Evolutionary conservation across 805 yeast genomes (phyloP).

Genomic region (Zygosaccharomyces gambellarensis): DNA sequence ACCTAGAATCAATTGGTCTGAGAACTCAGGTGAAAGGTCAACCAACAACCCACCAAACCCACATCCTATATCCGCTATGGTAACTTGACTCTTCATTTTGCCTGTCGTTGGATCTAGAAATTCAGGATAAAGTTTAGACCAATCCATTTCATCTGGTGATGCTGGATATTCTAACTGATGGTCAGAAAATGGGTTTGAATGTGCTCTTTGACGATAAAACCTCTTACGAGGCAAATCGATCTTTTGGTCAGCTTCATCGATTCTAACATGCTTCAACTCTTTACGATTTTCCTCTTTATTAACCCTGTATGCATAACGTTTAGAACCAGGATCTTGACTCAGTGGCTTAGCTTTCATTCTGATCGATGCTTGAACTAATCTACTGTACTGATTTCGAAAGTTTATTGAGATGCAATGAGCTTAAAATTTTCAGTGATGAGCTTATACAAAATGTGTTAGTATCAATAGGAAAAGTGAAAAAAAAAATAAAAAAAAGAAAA

Average conservation of each 20-base stretch:
- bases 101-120: slow-evolving; percentile 41
- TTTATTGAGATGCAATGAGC: slow-evolving; percentile 7
- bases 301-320: slow-evolving; percentile 39
- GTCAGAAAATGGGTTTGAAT: slow-evolving; percentile 95
- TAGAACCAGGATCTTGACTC: slow-evolving; percentile 28
- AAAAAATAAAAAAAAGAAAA: neutral
- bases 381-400: neutral
- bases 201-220: slow-evolving; percentile 94
- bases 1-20: slow-evolving; percentile 73
- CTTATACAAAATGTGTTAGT: neutral
- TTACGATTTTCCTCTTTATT: slow-evolving; percentile 48
- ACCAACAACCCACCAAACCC: slow-evolving; percentile 92
- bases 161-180: slow-evolving; percentile 86
- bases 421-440: slow-evolving; percentile 9
- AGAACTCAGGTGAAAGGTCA: slow-evolving; percentile 72
- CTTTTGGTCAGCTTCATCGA: slow-evolving; percentile 35
- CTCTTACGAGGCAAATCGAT: slow-evolving; percentile 72
- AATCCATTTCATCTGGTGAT: slow-evolving; percentile 79
- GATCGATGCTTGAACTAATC: neutral
- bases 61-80: slow-evolving; percentile 94
- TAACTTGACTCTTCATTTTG: slow-evolving; percentile 51
- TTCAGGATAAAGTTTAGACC: slow-evolving; percentile 73
- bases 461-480: neutral
- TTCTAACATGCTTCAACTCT: slow-evolving; percentile 43
- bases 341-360: slow-evolving; percentile 25